Evolutionary conservation across 768 basidiomycete genomes (phyloP).

Genomic region (Kwoniella europaea): DNA sequence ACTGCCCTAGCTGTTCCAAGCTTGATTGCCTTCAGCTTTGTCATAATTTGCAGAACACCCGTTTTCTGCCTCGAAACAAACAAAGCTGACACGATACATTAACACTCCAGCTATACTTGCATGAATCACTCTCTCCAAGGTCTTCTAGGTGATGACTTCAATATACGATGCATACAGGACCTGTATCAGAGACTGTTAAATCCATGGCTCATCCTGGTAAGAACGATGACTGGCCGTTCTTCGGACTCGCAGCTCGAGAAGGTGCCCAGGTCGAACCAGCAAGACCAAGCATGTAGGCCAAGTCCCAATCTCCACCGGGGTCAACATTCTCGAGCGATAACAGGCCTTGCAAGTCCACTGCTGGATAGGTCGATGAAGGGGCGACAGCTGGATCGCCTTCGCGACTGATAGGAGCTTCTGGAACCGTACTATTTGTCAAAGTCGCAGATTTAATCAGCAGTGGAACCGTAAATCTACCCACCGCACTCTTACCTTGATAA

Average conservation of each 20-base stretch:
- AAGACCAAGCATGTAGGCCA: not conserved
- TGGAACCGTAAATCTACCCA: not conserved
- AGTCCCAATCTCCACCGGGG: not conserved
- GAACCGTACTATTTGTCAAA: not conserved
- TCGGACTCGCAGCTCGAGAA: not conserved
- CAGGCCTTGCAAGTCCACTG: not conserved
- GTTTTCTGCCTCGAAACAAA: too few species aligned
- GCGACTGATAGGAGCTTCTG: not conserved
- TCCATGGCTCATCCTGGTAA: not conserved
- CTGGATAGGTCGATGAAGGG: not conserved
- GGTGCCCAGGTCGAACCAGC: not conserved
- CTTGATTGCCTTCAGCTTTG: too few species aligned
- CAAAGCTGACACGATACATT: too few species aligned
- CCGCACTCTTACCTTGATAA: not conserved
- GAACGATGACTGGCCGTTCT: not conserved
- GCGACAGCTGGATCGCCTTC: not conserved
- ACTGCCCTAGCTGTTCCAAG: too few species aligned
- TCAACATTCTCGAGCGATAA: not conserved
- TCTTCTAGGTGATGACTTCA: too few species aligned
- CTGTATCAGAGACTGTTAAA: too few species aligned
- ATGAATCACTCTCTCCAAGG: too few species aligned
- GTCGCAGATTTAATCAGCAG: not conserved
- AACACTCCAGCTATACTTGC: too few species aligned
- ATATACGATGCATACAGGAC: too few species aligned
- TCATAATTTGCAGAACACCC: too few species aligned